Evolutionary conservation across 768 basidiomycete species (phyloP).

Genomic region (Gloeopeniophorella convolvens): DNA sequence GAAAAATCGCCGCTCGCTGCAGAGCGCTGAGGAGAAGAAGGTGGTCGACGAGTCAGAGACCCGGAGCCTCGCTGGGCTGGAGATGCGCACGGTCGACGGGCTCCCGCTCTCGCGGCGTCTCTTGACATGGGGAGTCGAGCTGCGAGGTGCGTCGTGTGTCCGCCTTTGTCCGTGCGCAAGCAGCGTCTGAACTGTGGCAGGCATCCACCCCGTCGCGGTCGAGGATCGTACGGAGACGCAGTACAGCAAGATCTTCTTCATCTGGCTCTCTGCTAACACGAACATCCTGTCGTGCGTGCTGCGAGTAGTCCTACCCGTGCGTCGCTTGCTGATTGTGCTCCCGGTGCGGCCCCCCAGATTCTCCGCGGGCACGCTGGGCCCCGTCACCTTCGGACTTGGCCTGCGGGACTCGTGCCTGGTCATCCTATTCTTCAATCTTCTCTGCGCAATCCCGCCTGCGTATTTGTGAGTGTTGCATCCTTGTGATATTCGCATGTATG

Average conservation of each 20-base stretch:
- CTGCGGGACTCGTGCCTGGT: slow-evolving; percentile 39
- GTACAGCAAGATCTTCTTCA: slow-evolving; percentile 36
- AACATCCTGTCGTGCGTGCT: slow-evolving; percentile 34
- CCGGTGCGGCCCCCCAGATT: slow-evolving; percentile 30
- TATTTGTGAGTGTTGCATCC: slow-evolving; percentile 32
- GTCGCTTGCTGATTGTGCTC: not conserved
- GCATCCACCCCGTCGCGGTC: slow-evolving; percentile 31
- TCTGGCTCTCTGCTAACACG: slow-evolving; percentile 36
- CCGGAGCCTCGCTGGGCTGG: too few species aligned
- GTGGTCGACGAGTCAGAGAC: not conserved
- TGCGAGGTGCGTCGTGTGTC: slow-evolving; percentile 25
- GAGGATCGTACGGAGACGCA: slow-evolving; percentile 33
- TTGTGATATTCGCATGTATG: not conserved
- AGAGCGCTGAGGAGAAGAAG: not conserved
- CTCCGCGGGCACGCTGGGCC: slow-evolving; percentile 42
- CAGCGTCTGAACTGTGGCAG: slow-evolving; percentile 13
- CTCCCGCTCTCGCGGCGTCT: slow-evolving; percentile 19
- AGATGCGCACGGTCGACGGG: not conserved
- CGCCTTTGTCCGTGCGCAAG: too few species aligned
- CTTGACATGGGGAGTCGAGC: slow-evolving; percentile 30
- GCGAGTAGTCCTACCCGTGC: not conserved
- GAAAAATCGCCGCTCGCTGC: not conserved
- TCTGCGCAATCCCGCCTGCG: slow-evolving; percentile 36
- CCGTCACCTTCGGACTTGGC: slow-evolving; percentile 37
- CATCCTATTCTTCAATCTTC: slow-evolving; percentile 42